Conservation (phyloP, 371 early-diverging fungal species). For the Mortierella sp. region DNA sequence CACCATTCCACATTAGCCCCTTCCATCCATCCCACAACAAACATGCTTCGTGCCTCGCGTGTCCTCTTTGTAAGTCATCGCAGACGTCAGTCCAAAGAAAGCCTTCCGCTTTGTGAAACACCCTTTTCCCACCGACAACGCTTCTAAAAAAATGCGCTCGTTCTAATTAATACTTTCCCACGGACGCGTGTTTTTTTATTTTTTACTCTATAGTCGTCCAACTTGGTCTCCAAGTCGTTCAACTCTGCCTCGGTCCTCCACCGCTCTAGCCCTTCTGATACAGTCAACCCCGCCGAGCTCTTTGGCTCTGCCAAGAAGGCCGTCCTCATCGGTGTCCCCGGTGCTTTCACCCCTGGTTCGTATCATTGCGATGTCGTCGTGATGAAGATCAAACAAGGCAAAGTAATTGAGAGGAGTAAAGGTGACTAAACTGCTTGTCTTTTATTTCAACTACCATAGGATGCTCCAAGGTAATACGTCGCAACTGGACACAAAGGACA, state of each 20-base stretch:
- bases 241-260: conserved; percentile 59
- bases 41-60: conserved; percentile 34
- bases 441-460: conserved; percentile 30
- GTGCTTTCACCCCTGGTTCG: conserved; percentile 74
- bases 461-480: conserved; percentile 61
- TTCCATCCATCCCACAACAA: neutral
- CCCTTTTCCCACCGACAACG: neutral
- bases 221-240: conserved; percentile 45
- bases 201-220: conserved; percentile 14
- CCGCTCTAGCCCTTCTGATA: conserved; percentile 60
- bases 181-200: neutral
- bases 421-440: too few relatives aligned
- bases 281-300: conserved; percentile 59
- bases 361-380: neutral
- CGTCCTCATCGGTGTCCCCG: conserved; percentile 71
- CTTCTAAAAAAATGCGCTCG: neutral
- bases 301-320: conserved; percentile 63
- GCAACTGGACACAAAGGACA: neutral
- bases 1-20: neutral
- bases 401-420: neutral
- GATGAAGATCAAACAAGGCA: neutral
- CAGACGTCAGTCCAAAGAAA: neutral
- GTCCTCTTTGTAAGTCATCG: conserved; percentile 28
- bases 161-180: neutral
- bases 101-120: neutral